Base-by-base conservation (phyloP, 345 rosid species). In the Rubroshorea leprosula region DNA sequence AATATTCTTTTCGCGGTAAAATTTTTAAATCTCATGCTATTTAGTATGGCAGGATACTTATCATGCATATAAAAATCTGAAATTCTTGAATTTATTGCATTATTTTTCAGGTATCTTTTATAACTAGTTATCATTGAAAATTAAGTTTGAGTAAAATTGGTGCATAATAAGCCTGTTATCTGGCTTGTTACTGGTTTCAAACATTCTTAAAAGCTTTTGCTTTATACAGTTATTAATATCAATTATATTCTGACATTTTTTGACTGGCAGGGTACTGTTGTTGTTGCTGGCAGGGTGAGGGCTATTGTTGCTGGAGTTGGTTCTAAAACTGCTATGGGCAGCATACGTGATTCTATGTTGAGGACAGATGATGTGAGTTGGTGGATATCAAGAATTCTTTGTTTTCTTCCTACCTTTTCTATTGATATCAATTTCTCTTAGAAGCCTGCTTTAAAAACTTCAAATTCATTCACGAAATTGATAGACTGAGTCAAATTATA, bases 281-380 rank as follows among this genome's bases (percentile, higher is more conserved):
- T 89, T 54, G 99, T 85, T 23, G 80, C 81, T 17, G 99, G 99
- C 41, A 81, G 95, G 73, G 97, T 94, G 62, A 89, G 45, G 9
- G 97, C 99, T 70, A 71, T 89, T 68, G 99, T 93, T 64, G 76
- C 69, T 58, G 96, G 96, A 71, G 87, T 93, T 74, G 99, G 99
- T 69, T 71, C 97, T 39, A 89, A 87, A 74, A 89, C 97, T 52
- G 97, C 99, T 20, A 93, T 93, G 99, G 99, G 99, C 51, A 89
- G 81, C 84, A 93, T 93, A 74, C 94, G 86, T 10, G 97, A 89
- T 74, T 89, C 97, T 39, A 89, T 93, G 97, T 69, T 89, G 84
- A 94, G 62, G 44, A 85, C 96, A 49, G 97, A 80, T 65, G 95
- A 93, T 72, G 99, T 89, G 78, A 29, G 35, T 29, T 29, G 35